phyloP scores from a whole-genome alignment of 441 rosid genomes.

The Populus hybrid region DNA sequence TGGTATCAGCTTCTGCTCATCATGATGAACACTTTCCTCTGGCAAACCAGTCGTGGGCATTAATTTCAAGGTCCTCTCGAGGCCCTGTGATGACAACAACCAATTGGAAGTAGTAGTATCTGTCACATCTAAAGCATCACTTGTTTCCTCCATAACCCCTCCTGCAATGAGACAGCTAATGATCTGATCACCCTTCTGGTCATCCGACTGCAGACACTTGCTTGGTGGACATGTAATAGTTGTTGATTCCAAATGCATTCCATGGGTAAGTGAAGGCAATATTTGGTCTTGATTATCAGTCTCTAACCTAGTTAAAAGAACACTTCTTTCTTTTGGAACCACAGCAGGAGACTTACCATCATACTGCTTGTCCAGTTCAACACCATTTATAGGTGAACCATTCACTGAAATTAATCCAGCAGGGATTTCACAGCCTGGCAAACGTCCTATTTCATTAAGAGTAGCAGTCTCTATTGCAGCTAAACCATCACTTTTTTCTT shows the following conservation, averaged over 20 bases:
- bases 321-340: background rate
- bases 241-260: background rate
- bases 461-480: background rate
- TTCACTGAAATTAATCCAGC: background rate
- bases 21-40: slow-evolving; percentile 15
- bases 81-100: slow-evolving; percentile 11
- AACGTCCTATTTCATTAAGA: background rate
- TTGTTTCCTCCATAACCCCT: slow-evolving; percentile 17
- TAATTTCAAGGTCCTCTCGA: slow-evolving; percentile 23
- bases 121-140: slow-evolving; percentile 8
- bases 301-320: background rate
- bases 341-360: background rate
- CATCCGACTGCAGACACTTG: background rate
- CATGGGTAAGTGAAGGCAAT: background rate
- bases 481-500: background rate
- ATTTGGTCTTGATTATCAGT: slow-evolving; percentile 3
- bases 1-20: slow-evolving; percentile 20
- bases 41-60: slow-evolving; percentile 21
- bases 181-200: background rate
- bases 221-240: background rate
- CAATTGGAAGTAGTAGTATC: slow-evolving; percentile 14
- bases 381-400: background rate
- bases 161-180: background rate
- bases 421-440: background rate
- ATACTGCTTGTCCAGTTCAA: background rate